phyloP scores from a whole-genome alignment of 2,329 filamentous ascomycete genomes.

The Neofusicoccum parvum region DNA sequence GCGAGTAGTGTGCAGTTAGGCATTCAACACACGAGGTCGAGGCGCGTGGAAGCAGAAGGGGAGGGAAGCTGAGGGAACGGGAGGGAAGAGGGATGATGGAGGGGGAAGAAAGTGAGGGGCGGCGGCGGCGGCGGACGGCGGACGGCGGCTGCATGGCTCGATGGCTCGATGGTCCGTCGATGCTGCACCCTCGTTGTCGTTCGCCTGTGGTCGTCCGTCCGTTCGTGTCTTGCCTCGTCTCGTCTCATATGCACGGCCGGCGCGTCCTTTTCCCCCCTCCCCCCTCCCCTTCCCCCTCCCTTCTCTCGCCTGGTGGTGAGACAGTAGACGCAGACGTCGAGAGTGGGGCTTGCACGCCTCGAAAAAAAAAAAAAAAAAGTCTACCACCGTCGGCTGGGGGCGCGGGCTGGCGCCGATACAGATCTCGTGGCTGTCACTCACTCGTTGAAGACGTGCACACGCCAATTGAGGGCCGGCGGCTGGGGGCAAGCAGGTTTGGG shows the following conservation, averaged over 20 bases:
- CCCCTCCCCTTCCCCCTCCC: no score
- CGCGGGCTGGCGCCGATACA: background rate
- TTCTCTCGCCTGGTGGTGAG: constrained; percentile 11
- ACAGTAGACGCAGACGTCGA: constrained; percentile 14
- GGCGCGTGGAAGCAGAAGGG: background rate
- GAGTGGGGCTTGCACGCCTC: constrained; percentile 18
- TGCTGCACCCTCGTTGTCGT: background rate
- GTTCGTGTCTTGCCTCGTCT: constrained; percentile 2
- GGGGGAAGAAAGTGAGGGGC: background rate
- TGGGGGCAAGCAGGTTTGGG: background rate
- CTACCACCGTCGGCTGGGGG: background rate
- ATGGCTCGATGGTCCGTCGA: constrained; percentile 6
- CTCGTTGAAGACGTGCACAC: constrained; percentile 2
- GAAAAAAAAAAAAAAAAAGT: background rate
- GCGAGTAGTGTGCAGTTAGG: constrained; percentile 14
- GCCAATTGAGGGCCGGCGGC: background rate
- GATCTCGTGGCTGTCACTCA: constrained; percentile 6
- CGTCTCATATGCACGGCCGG: constrained; percentile 16
- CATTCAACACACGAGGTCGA: constrained; percentile 1
- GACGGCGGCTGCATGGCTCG: background rate
- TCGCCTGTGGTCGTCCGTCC: background rate
- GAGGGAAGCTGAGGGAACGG: background rate
- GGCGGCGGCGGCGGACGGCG: background rate
- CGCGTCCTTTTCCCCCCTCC: background rate
- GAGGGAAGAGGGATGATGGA: background rate